Percentiles rank a stretch among this genome's conserved stretches.
These are phyloP conservation scores for Fusarium vanettenii DNA, from an alignment of 2,329 filamentous ascomycete genomes.

Conservation along the genomic window DNA sequence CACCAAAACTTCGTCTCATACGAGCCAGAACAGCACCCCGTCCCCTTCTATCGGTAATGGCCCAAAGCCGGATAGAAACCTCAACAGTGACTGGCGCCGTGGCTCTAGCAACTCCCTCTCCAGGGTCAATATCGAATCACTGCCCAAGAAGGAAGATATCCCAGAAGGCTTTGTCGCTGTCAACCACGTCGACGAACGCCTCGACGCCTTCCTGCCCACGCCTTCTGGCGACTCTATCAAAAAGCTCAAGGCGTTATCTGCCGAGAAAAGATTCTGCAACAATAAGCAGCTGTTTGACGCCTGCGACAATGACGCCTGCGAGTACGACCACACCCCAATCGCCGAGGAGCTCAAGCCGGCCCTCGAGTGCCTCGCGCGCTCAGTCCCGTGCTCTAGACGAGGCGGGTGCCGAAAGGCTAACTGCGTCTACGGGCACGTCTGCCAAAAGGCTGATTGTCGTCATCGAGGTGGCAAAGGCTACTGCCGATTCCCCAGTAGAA, in stretches of 20 bases:
- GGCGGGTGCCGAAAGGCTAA: conserved; percentile 25
- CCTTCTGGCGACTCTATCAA: conserved; percentile 14
- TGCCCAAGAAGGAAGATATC: conserved; percentile 30
- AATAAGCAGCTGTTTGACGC: conserved; percentile 27
- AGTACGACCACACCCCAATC: conserved; percentile 34
- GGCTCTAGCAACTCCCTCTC: background rate
- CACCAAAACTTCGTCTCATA: conserved; percentile 10
- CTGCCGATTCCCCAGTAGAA: conserved; percentile 28
- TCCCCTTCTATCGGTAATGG: conserved; percentile 13
- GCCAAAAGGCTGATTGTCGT: conserved; percentile 34
- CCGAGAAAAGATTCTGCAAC: conserved; percentile 34
- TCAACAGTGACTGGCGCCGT: conserved; percentile 10
- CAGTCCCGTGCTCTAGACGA: conserved; percentile 27
- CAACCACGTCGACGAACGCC: conserved; percentile 29
- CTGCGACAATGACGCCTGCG: conserved; percentile 29
- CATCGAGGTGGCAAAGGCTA: conserved; percentile 30
- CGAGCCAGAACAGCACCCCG: conserved; percentile 21
- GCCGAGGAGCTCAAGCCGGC: conserved; percentile 29
- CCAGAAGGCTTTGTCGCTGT: conserved; percentile 25
- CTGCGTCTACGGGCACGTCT: conserved; percentile 37
- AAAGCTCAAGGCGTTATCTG: conserved; percentile 25
- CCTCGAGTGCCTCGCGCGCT: conserved; percentile 26
- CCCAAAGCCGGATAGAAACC: conserved; percentile 14
- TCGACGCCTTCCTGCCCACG: conserved; percentile 24
- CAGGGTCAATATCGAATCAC: conserved; percentile 16